These are phyloP conservation scores for Fraxinus latifolia DNA, from an alignment of 305 asterid species.

Conservation along the genomic window DNA sequence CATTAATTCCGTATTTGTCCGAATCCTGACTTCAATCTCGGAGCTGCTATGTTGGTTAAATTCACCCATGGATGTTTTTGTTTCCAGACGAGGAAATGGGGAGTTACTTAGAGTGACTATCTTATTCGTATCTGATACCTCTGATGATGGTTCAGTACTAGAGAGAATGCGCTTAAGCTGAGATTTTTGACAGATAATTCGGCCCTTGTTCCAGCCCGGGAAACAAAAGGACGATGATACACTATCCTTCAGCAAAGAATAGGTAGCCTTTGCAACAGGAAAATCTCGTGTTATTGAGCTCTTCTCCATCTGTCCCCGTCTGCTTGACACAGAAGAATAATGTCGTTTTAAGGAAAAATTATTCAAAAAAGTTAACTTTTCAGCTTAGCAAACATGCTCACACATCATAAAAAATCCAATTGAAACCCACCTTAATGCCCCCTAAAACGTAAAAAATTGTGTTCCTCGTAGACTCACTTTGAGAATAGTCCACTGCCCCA, in stretches of 20 bases:
- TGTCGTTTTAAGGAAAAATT: not conserved
- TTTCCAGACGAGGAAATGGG: conserved; percentile 47
- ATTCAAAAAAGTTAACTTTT: not conserved
- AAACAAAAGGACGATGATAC: conserved; percentile 71
- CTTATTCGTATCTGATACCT: conserved; percentile 37
- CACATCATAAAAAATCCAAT: not conserved
- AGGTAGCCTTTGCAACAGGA: conserved; percentile 82
- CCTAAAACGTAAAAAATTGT: not conserved
- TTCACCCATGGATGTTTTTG: conserved; percentile 30
- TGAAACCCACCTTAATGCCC: not conserved
- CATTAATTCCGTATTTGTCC: conserved; percentile 56
- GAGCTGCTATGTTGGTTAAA: conserved; percentile 38
- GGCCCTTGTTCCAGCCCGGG: conserved; percentile 96
- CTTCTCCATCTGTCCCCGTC: conserved; percentile 86
- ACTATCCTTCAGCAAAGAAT: conserved; percentile 64
- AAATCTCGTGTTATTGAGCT: conserved; percentile 80
- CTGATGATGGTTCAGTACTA: conserved; percentile 38
- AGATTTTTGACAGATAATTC: conserved; percentile 79
- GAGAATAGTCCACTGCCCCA: not conserved
- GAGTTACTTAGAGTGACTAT: conserved; percentile 47
- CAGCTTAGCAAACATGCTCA: not conserved
- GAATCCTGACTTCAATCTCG: conserved; percentile 29
- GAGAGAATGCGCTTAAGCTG: conserved; percentile 67
- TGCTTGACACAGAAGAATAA: conserved; percentile 31
- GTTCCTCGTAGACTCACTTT: not conserved